Evolutionary conservation across 2,329 filamentous ascomycete genomes (phyloP).

Genomic region (Hymenoscyphus repandus): DNA sequence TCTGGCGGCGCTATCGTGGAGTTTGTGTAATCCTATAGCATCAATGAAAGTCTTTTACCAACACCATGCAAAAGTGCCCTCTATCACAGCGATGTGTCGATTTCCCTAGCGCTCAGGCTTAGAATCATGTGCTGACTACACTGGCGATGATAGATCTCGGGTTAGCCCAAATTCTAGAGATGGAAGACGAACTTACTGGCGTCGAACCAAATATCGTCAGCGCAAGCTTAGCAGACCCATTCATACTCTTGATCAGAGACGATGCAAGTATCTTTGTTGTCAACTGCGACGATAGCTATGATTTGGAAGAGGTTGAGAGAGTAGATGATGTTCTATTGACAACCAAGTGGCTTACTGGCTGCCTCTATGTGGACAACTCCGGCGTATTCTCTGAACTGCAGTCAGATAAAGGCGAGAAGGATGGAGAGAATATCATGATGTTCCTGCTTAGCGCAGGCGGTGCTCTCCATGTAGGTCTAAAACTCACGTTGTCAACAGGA

Average conservation of each 20-base stretch:
- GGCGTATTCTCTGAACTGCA: slow-evolving; percentile 46
- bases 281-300: slow-evolving; percentile 72
- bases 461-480: slow-evolving; percentile 61
- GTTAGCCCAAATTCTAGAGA: slow-evolving; percentile 84
- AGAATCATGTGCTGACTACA: slow-evolving; percentile 13
- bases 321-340: slow-evolving; percentile 49
- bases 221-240: slow-evolving; percentile 82
- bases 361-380: slow-evolving; percentile 67
- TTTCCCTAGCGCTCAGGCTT: slow-evolving; percentile 1
- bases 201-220: slow-evolving; percentile 72
- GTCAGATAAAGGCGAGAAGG: slow-evolving; percentile 36
- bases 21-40: slow-evolving; percentile 34
- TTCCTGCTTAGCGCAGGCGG: slow-evolving; percentile 75
- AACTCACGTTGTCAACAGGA: not conserved
- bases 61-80: slow-evolving; percentile 27
- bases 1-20: slow-evolving; percentile 31
- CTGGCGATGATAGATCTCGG: slow-evolving; percentile 59
- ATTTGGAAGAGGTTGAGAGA: slow-evolving; percentile 76
- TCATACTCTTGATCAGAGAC: slow-evolving; percentile 75
- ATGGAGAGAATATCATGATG: slow-evolving; percentile 54
- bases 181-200: slow-evolving; percentile 86
- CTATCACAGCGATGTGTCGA: slow-evolving; percentile 18
- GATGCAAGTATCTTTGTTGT: slow-evolving; percentile 77
- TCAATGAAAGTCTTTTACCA: slow-evolving; percentile 35
- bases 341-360: slow-evolving; percentile 77